Base-by-base conservation (phyloP, 1,284 basidiomycete species). In the Ustilago esculenta region DNA sequence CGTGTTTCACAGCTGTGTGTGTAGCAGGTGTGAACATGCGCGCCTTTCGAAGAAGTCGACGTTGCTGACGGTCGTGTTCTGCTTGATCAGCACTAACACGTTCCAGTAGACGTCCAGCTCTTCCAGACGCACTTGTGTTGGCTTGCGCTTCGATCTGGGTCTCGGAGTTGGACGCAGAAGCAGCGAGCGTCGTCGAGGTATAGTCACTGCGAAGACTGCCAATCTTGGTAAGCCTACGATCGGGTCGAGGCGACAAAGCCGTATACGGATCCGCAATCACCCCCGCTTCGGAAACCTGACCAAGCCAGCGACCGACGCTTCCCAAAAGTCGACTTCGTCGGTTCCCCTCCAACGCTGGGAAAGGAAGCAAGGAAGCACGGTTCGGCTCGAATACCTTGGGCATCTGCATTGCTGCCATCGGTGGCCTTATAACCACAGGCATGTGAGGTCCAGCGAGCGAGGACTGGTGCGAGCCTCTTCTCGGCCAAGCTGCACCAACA, bases 171-270 rank as follows among this genome's bases (percentile, higher is more conserved):
- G 55, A 36, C 4, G 48, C 32, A 20, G 61, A 53, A 20, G 56
- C 53, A 12, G 58, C 65, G 2, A 61, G 45, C 8, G 65, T 68
- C 2, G 53, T 61, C 5, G 58, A 61, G 9, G 57, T 54, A 39
- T 68, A 68, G 30, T 45, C 41, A 47, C 65, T 68, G 39, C 56
- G 47, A 34, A 68, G 23, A 30, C 65, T 68, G 35, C 58, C 65
- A 36, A 57, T 57, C 65, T 57, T 68, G 40, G 58, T 53, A n/a
- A 61, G 25, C 33, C 24, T 53, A 15, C 53, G 49, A n/a, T 58
- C 65, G 7, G 58, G 58, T 1, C 58, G 53, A 32, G 65, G 65
- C 3, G 65, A 57, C 5, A 57, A 37, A 3, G 54, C 53, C 12
- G 65, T 61, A 24, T 68, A 61, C 1, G 65, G 65, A 24, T 61